Evolutionary conservation across 306 rosid species (phyloP).

Genomic region (Betula pendula): DNA sequence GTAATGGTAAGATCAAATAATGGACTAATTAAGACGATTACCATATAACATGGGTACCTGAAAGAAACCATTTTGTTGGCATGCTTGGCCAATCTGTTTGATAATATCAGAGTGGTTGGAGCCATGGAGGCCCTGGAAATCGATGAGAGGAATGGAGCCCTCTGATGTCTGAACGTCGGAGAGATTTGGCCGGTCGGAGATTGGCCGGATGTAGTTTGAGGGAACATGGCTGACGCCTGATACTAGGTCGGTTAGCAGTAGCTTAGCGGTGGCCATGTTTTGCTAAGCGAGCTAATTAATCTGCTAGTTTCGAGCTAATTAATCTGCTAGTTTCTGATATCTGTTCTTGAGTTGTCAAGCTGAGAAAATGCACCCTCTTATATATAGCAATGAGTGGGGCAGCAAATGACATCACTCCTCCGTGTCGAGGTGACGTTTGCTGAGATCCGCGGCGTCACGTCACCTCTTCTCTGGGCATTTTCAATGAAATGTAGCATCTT

Average conservation of each 20-base stretch:
- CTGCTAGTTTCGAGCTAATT: background rate
- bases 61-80: constrained; percentile 47
- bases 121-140: constrained; percentile 43
- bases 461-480: no score
- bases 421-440: no score
- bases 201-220: constrained; percentile 41
- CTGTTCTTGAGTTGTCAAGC: background rate
- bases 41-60: constrained; percentile 26
- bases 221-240: constrained; percentile 33
- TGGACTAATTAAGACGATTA: background rate
- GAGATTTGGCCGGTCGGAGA: constrained; percentile 46
- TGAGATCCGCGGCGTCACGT: no score
- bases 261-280: constrained; percentile 25
- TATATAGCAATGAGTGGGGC: background rate
- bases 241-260: constrained; percentile 37
- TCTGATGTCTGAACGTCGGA: constrained; percentile 25
- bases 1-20: background rate
- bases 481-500: no score
- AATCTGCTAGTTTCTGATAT: background rate
- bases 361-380: background rate
- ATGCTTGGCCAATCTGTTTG: constrained; percentile 41
- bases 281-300: background rate
- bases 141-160: constrained; percentile 39
- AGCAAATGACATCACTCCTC: background rate
- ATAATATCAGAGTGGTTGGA: constrained; percentile 33